A percentile compares a stretch with the other conserved stretches of the same genome.
These are phyloP conservation scores for Geranomyces michiganensis DNA, from an alignment of 192 early-diverging fungal genomes.

Conservation along the genomic window DNA sequence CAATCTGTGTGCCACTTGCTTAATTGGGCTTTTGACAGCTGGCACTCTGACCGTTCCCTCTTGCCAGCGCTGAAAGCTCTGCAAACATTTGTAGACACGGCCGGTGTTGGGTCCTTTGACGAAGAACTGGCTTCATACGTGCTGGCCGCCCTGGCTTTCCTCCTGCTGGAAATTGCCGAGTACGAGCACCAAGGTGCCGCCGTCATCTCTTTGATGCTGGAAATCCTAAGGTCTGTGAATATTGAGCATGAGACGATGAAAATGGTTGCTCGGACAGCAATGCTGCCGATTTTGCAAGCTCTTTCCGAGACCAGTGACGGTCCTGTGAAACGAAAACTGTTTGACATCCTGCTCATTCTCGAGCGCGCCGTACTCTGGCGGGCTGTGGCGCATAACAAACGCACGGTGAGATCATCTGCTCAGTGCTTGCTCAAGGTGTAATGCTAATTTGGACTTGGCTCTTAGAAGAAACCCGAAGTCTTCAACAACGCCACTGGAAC, in stretches of 20 bases:
- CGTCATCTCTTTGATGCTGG: constrained; percentile 21
- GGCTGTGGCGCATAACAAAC: no score
- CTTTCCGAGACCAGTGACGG: not conserved
- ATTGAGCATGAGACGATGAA: not conserved
- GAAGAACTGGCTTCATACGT: not conserved
- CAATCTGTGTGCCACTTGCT: constrained; percentile 11
- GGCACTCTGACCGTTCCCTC: not conserved
- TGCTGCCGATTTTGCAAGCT: constrained; percentile 24
- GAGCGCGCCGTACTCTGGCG: constrained; percentile 25
- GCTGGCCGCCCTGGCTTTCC: constrained; percentile 10
- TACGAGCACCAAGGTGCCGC: constrained; percentile 11
- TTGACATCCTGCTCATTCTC: constrained; percentile 28
- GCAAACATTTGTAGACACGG: not conserved
- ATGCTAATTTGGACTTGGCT: no score
- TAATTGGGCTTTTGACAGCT: constrained; percentile 10
- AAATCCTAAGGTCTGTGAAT: constrained; percentile 11
- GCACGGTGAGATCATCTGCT: no score
- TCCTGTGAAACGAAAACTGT: constrained; percentile 14
- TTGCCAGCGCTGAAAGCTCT: not conserved
- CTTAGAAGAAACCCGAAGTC: no score
- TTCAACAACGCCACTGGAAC: not conserved
- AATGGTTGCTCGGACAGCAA: not conserved
- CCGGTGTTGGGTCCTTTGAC: not conserved
- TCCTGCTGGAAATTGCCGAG: constrained; percentile 19
- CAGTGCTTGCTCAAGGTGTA: no score